Evolutionary conservation across 768 basidiomycete species (phyloP).

Genomic region (Suillus plorans): DNA sequence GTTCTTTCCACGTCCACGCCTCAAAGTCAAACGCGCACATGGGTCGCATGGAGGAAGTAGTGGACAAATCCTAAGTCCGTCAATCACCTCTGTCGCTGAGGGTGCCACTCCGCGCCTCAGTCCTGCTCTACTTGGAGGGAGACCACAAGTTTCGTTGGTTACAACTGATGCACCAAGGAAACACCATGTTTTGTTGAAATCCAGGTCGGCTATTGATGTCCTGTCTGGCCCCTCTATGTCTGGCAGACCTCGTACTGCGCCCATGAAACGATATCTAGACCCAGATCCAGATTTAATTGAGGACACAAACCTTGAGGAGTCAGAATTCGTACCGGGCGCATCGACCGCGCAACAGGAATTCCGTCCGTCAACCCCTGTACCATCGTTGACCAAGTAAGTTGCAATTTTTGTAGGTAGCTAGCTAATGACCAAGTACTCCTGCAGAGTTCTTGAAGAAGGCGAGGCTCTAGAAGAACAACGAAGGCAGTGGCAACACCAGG

Average conservation of each 20-base stretch:
- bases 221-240: constrained; percentile 10
- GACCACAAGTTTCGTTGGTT: constrained; percentile 24
- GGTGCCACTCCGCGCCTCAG: constrained; percentile 13
- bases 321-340: not conserved
- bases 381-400: constrained; percentile 52
- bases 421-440: not conserved
- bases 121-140: constrained; percentile 4
- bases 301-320: not conserved
- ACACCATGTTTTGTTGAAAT: constrained; percentile 14
- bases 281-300: not conserved
- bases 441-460: constrained; percentile 68
- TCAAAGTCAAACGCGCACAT: constrained; percentile 48
- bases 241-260: not conserved
- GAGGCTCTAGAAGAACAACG: constrained; percentile 61
- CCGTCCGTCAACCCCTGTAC: constrained; percentile 55
- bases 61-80: constrained; percentile 48
- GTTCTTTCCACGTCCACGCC: constrained; percentile 72
- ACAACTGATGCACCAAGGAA: constrained; percentile 2
- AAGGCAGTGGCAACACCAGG: constrained; percentile 64
- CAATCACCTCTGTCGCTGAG: constrained; percentile 40
- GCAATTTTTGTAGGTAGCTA: not conserved
- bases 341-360: constrained; percentile 47
- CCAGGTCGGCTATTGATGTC: constrained; percentile 23
- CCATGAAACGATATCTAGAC: not conserved
- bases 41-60: constrained; percentile 17